A percentile compares a stretch with the other conserved stretches of the same genome.
Evolutionary conservation across 257 asterid species (phyloP).

Genomic region (Schizonepeta tenuifolia): DNA sequence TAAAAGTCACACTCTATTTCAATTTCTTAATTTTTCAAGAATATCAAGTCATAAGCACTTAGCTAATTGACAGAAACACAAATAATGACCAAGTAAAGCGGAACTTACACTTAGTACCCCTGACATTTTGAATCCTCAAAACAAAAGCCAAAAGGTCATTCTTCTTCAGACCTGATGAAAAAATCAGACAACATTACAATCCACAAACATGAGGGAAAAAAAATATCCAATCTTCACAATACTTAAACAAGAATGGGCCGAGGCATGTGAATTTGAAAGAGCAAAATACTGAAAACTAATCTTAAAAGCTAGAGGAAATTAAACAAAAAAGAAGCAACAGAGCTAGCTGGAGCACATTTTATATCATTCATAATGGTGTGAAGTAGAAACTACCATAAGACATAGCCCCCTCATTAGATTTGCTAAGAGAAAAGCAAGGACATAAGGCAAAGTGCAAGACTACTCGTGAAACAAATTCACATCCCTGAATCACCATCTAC

Average conservation of each 20-base stretch:
- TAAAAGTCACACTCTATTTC: background rate
- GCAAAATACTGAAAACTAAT: constrained; percentile 4
- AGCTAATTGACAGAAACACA: background rate
- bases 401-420: background rate
- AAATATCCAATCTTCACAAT: background rate
- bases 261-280: constrained; percentile 1
- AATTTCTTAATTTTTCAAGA: constrained; percentile 4
- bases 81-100: constrained; percentile 18
- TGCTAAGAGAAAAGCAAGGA: background rate
- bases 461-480: background rate
- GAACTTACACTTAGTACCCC: constrained; percentile 54
- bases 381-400: background rate
- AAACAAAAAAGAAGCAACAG: background rate
- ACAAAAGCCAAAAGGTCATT: constrained; percentile 39
- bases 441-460: background rate
- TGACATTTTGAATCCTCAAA: constrained; percentile 50
- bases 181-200: constrained; percentile 17
- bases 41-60: constrained; percentile 16
- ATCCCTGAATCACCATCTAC: constrained; percentile 13
- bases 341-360: background rate
- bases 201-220: background rate
- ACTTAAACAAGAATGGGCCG: background rate
- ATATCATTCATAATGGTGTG: background rate
- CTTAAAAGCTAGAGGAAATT: background rate
- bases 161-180: constrained; percentile 41